phyloP scores from a whole-genome alignment of 176 grass and related monocot species.

The Oryza officinalis region DNA sequence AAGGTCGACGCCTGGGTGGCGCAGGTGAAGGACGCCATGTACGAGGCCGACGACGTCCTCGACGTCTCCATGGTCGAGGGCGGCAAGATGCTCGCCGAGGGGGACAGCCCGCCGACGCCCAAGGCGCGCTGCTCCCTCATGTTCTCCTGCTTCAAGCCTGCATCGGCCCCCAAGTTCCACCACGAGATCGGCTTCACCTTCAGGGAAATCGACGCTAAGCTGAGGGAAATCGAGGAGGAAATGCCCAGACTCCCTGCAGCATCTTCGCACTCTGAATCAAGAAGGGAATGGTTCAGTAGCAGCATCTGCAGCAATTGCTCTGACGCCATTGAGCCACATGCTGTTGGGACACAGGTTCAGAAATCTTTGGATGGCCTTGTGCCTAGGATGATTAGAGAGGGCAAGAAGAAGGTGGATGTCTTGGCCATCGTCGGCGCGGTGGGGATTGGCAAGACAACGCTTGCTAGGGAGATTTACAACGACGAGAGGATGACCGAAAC shows the following conservation, averaged over 20 bases:
- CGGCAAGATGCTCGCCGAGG: conserved; percentile 45
- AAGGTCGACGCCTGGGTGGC: conserved; percentile 49
- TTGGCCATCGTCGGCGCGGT: conserved; percentile 61
- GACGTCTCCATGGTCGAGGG: conserved; percentile 68
- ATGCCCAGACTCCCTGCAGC: conserved; percentile 39
- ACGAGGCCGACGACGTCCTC: conserved; percentile 66
- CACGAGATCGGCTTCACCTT: conserved; percentile 65
- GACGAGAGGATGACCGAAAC: conserved; percentile 53
- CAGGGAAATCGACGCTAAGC: conserved; percentile 50
- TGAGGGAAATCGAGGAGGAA: conserved; percentile 55
- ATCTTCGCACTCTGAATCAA: not conserved
- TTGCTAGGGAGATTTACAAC: conserved; percentile 66
- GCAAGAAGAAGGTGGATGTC: conserved; percentile 68
- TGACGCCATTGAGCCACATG: not conserved
- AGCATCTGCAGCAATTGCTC: not conserved
- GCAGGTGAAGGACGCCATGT: conserved; percentile 64
- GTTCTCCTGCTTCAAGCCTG: conserved; percentile 57
- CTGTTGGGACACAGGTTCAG: conserved; percentile 54
- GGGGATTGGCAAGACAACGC: conserved; percentile 77
- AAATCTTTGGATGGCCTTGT: conserved; percentile 49
- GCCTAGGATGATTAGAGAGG: conserved; percentile 56
- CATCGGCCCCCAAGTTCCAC: conserved; percentile 26
- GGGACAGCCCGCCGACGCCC: conserved; percentile 29
- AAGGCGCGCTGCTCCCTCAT: conserved; percentile 42
- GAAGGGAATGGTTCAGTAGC: not conserved